These are phyloP conservation scores for Xylaria curta DNA, from an alignment of 495 filamentous ascomycete genomes.

Conservation along the genomic window DNA sequence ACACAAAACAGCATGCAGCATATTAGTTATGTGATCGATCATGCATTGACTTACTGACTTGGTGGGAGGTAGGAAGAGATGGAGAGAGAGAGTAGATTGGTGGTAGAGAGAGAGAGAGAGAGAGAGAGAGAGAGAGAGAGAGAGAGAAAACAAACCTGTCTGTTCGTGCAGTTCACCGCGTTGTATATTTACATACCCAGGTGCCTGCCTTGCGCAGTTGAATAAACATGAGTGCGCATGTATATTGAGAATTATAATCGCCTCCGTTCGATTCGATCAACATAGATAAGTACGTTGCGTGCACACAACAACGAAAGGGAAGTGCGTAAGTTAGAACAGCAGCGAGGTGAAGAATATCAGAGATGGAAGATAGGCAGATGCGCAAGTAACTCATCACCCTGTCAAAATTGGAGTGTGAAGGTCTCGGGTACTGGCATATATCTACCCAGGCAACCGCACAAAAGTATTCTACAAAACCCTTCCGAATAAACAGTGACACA, in stretches of 20 bases:
- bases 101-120: not conserved
- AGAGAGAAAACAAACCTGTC: not conserved
- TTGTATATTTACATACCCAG: not conserved
- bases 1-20: too few species aligned
- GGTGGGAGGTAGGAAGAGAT: not conserved
- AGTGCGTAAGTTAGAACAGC: not conserved
- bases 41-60: not conserved
- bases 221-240: not conserved
- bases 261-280: not conserved
- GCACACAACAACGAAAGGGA: not conserved
- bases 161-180: not conserved
- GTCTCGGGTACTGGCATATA: too few species aligned
- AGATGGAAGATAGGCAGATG: not conserved
- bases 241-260: not conserved
- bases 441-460: not conserved
- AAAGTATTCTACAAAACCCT: not conserved
- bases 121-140: not conserved
- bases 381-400: not conserved
- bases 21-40: not conserved
- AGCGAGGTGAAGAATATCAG: not conserved
- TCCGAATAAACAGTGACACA: not conserved
- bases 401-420: not conserved
- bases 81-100: not conserved
- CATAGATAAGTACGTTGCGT: not conserved
- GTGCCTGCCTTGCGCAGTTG: not conserved